Percentiles rank a stretch among this genome's conserved stretches.
phyloP scores from a whole-genome alignment of 2,329 filamentous ascomycete genomes.

The Graphilbum fragrans region DNA sequence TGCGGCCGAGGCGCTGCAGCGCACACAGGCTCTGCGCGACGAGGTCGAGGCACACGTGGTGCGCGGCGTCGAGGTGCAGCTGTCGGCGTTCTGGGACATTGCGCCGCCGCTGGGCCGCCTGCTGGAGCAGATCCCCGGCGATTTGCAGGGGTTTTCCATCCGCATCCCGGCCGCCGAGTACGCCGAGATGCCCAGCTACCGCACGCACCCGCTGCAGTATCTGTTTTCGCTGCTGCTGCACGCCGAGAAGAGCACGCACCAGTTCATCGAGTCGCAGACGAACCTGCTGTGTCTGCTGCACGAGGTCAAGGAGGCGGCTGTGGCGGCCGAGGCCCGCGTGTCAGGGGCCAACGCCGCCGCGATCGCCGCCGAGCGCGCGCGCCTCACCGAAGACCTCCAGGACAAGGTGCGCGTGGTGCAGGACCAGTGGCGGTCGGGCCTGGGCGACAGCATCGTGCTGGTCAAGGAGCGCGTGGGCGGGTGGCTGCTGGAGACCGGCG shows the following conservation, averaged over 20 bases:
- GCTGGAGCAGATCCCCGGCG: slow-evolving; percentile 58
- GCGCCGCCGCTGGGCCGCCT: slow-evolving; percentile 70
- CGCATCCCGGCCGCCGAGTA: slow-evolving; percentile 70
- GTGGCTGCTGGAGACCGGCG: slow-evolving; percentile 65
- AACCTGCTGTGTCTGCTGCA: slow-evolving; percentile 84
- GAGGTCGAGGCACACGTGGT: slow-evolving; percentile 77
- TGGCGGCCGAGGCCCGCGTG: slow-evolving; percentile 48
- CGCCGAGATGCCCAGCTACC: slow-evolving; percentile 75
- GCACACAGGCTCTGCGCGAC: slow-evolving; percentile 64
- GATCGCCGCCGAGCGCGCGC: slow-evolving; percentile 41
- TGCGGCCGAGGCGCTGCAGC: slow-evolving; percentile 57
- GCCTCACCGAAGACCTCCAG: slow-evolving; percentile 76
- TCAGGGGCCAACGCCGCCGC: neutral
- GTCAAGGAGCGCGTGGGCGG: slow-evolving; percentile 64
- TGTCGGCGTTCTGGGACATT: slow-evolving; percentile 96
- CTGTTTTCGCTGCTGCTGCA: slow-evolving; percentile 76
- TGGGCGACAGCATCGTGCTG: slow-evolving; percentile 64
- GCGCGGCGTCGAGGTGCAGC: slow-evolving; percentile 79
- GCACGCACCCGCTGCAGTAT: slow-evolving; percentile 76
- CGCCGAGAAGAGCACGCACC: slow-evolving; percentile 84
- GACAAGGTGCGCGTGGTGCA: slow-evolving; percentile 87
- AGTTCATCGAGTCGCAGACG: slow-evolving; percentile 91
- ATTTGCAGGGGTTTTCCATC: slow-evolving; percentile 50
- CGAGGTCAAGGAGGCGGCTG: slow-evolving; percentile 73
- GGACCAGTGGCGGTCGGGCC: slow-evolving; percentile 76